Conservation (phyloP, 192 early-diverging fungal species). For the Gamsiella multidivaricata region DNA sequence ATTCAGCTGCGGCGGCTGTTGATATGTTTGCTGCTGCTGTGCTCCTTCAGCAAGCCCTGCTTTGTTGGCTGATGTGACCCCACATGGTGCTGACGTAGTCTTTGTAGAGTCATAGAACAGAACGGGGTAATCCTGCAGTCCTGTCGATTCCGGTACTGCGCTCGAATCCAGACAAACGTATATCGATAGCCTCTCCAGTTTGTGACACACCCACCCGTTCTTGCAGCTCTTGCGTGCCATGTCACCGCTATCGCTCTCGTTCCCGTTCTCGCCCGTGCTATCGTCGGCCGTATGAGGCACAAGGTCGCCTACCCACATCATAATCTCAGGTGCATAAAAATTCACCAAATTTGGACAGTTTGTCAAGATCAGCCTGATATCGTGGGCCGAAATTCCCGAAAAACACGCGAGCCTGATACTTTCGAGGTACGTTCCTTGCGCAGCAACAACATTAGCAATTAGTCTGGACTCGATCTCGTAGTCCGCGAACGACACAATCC, state of each 20-base stretch:
- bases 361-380: slow-evolving; percentile 20
- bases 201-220: slow-evolving; percentile 16
- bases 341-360: slow-evolving; percentile 25
- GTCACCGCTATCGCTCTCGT: too few relatives aligned
- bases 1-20: background rate
- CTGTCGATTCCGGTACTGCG: background rate
- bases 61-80: background rate
- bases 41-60: background rate
- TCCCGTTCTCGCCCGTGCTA: too few relatives aligned
- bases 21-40: background rate
- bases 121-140: background rate
- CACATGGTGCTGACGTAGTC: background rate
- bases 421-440: slow-evolving; percentile 19
- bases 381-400: slow-evolving; percentile 16
- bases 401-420: slow-evolving; percentile 34
- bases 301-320: slow-evolving; percentile 34
- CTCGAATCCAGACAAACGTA: slow-evolving; percentile 18
- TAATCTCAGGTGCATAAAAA: slow-evolving; percentile 30
- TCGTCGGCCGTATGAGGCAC: too few relatives aligned
- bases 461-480: slow-evolving; percentile 25
- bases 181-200: slow-evolving; percentile 19
- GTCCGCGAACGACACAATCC: slow-evolving; percentile 16
- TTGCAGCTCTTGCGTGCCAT: too few relatives aligned
- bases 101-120: background rate
- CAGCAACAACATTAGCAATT: background rate